Conservation (phyloP, 1,284 basidiomycete genomes). For the Puccinia sorghi region DNA sequence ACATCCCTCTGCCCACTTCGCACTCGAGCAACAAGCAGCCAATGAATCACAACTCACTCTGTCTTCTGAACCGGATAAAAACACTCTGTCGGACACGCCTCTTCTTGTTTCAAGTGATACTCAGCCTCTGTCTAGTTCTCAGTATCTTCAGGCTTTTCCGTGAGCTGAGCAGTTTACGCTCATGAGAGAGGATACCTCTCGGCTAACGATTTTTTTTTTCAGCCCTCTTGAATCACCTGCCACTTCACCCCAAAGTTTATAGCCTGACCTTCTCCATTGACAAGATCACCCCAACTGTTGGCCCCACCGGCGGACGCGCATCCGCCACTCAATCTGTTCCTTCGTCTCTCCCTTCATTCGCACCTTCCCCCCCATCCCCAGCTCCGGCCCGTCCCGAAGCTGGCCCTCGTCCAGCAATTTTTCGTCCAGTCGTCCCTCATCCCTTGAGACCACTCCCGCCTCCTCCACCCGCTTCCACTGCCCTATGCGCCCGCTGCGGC, state of each 20-base stretch:
- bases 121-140: constrained; percentile 3
- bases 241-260: neutral
- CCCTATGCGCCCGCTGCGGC: constrained; percentile 28
- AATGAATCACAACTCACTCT: neutral
- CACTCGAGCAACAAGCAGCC: neutral
- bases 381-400: neutral
- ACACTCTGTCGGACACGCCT: neutral
- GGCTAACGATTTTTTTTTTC: neutral
- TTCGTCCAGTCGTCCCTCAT: constrained; percentile 26
- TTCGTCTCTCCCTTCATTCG: too few relatives aligned
- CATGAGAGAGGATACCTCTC: neutral
- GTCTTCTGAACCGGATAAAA: constrained; percentile 5
- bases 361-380: neutral
- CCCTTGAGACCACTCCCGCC: constrained; percentile 12
- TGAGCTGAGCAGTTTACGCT: neutral
- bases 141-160: constrained; percentile 14
- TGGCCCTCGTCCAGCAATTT: neutral
- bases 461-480: constrained; percentile 16
- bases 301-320: neutral
- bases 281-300: neutral
- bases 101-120: neutral
- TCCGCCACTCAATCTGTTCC: neutral
- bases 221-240: constrained; percentile 1
- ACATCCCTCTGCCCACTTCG: neutral
- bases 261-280: constrained; percentile 8